Conservation (phyloP, 2,329 filamentous ascomycete genomes). For the Colletotrichum cereale region DNA sequence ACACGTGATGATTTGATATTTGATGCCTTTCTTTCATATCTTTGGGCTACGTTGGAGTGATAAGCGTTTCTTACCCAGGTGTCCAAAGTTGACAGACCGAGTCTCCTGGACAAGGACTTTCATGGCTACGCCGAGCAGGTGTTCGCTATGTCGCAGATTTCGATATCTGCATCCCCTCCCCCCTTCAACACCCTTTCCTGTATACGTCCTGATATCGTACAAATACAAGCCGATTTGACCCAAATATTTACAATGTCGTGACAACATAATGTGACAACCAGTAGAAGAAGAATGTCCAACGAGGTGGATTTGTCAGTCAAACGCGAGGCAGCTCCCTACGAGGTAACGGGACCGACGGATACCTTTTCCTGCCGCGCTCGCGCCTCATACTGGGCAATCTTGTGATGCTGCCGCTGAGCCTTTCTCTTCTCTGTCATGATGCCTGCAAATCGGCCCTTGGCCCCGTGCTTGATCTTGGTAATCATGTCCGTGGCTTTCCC, state of each 20-base stretch:
- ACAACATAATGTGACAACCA: neutral
- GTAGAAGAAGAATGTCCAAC: too few species aligned
- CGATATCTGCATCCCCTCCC: too few species aligned
- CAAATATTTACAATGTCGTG: neutral
- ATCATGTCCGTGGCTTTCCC: constrained; percentile 92
- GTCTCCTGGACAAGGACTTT: neutral
- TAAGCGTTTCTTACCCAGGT: too few species aligned
- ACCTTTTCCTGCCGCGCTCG: constrained; percentile 64
- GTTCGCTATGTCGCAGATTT: neutral
- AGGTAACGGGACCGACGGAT: constrained; percentile 64
- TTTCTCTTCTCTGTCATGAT: constrained; percentile 66
- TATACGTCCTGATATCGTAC: neutral
- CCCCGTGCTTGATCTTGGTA: constrained; percentile 89
- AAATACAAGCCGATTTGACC: neutral
- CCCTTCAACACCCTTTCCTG: neutral
- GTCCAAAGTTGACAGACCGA: neutral
- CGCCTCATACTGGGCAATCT: constrained; percentile 53
- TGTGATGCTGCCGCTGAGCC: constrained; percentile 53
- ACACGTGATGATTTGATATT: neutral
- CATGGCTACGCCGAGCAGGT: neutral
- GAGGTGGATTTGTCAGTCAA: neutral
- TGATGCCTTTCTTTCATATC: neutral
- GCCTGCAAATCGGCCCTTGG: constrained; percentile 71
- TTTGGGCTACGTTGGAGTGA: neutral
- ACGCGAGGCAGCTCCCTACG: neutral